phyloP scores from a whole-genome alignment of 1,139 yeast genomes.

The Candida sp. region DNA sequence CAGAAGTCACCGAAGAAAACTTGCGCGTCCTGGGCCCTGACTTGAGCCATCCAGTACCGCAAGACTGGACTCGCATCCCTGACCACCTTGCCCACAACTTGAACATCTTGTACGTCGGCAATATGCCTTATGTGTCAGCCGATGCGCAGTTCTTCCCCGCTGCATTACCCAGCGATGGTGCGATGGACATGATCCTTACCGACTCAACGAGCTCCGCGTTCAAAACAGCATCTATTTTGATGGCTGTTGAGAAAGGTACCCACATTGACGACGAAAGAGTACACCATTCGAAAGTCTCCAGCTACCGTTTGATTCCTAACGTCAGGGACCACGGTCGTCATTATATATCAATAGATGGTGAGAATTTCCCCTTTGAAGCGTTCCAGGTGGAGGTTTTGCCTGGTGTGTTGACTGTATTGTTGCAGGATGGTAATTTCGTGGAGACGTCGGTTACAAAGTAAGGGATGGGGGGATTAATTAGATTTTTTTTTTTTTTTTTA shows the following conservation, averaged over 20 bases:
- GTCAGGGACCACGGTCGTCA: slow-evolving; percentile 37
- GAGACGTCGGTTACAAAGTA: slow-evolving; percentile 30
- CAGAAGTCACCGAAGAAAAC: slow-evolving; percentile 14
- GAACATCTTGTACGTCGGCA: slow-evolving; percentile 84
- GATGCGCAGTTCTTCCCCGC: slow-evolving; percentile 93
- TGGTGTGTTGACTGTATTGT: slow-evolving; percentile 44
- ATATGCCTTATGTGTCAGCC: slow-evolving; percentile 87
- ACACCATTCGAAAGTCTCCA: slow-evolving; percentile 77
- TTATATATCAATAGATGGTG: slow-evolving; percentile 88
- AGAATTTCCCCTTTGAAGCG: slow-evolving; percentile 75
- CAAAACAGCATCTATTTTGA: slow-evolving; percentile 60
- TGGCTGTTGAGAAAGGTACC: slow-evolving; percentile 71
- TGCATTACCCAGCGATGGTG: slow-evolving; percentile 86
- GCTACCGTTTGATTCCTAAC: slow-evolving; percentile 74
- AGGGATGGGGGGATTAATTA: background rate
- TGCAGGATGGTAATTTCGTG: slow-evolving; percentile 38
- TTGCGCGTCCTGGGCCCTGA: slow-evolving; percentile 36
- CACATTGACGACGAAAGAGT: slow-evolving; percentile 74
- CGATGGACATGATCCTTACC: slow-evolving; percentile 79
- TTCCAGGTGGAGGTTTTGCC: slow-evolving; percentile 83
- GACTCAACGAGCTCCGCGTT: slow-evolving; percentile 64
- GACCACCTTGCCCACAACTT: slow-evolving; percentile 51
- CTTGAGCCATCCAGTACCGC: slow-evolving; percentile 58
- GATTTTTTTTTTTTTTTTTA: too few relatives aligned
- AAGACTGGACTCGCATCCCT: slow-evolving; percentile 70